These are phyloP conservation scores for Candida succiphila DNA, from an alignment of 805 yeast species.

Conservation along the genomic window DNA sequence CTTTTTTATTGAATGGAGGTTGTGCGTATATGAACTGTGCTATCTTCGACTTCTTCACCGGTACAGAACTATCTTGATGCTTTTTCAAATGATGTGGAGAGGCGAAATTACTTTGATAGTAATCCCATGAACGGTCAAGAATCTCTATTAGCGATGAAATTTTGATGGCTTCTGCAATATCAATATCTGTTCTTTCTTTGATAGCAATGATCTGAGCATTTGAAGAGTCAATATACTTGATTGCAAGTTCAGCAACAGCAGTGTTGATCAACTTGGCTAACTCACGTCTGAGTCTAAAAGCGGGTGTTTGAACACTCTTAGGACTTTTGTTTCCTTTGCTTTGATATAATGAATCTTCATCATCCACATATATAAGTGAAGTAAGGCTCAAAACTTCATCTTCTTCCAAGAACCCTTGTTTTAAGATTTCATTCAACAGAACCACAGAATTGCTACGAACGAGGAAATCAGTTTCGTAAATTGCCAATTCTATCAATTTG, in stretches of 20 bases:
- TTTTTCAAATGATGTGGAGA: constrained; percentile 4
- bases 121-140: constrained; percentile 19
- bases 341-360: constrained; percentile 15
- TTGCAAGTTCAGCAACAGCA: constrained; percentile 29
- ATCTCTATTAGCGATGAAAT: constrained; percentile 17
- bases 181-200: constrained; percentile 13
- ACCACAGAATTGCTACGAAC: constrained; percentile 43
- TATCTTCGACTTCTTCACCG: constrained; percentile 11
- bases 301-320: neutral
- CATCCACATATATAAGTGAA: constrained; percentile 26
- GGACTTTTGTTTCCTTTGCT: constrained; percentile 11
- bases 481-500: constrained; percentile 56
- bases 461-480: constrained; percentile 41
- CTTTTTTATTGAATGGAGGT: constrained; percentile 21
- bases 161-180: constrained; percentile 19
- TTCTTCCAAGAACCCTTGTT: constrained; percentile 55
- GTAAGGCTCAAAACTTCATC: constrained; percentile 37
- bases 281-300: constrained; percentile 29
- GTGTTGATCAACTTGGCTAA: constrained; percentile 44
- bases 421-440: constrained; percentile 44
- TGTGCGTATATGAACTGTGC: constrained; percentile 25
- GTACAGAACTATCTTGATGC: constrained; percentile 7
- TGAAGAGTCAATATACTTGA: constrained; percentile 26
- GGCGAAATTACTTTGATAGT: constrained; percentile 11
- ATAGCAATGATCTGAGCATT: constrained; percentile 20